phyloP scores from a whole-genome alignment of 73 alveolate genomes.

The Tetrahymena thermophila region DNA sequence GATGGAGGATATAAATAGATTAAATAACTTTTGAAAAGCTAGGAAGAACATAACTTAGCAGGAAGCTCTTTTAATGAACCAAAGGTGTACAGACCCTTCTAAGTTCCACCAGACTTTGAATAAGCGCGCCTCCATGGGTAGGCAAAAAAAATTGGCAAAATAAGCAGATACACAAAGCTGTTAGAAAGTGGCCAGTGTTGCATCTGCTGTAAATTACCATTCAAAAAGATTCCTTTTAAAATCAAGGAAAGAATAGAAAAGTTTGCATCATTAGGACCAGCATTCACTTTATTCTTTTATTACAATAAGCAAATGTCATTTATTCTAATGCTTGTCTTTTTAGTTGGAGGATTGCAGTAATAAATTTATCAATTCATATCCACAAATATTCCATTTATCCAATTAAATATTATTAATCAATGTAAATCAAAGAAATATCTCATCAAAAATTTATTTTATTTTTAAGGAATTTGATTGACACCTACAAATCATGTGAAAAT shows the following conservation, averaged over 20 bases:
- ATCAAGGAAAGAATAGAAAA: neutral
- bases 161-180: neutral
- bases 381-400: neutral
- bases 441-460: neutral
- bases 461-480: neutral
- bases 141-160: neutral
- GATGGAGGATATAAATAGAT: neutral
- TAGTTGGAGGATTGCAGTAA: neutral
- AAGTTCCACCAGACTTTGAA: neutral
- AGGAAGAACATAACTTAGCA: neutral
- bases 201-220: neutral
- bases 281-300: neutral
- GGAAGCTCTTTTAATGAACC: neutral
- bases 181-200: neutral
- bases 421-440: neutral
- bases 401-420: neutral
- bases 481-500: neutral
- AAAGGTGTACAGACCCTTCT: neutral
- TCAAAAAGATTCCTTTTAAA: neutral
- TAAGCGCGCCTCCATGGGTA: neutral
- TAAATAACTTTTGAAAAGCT: neutral
- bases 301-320: neutral
- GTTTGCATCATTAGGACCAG: neutral
- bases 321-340: neutral
- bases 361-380: neutral